phyloP scores from a whole-genome alignment of 495 filamentous ascomycete genomes.

The Podospora sp. region DNA sequence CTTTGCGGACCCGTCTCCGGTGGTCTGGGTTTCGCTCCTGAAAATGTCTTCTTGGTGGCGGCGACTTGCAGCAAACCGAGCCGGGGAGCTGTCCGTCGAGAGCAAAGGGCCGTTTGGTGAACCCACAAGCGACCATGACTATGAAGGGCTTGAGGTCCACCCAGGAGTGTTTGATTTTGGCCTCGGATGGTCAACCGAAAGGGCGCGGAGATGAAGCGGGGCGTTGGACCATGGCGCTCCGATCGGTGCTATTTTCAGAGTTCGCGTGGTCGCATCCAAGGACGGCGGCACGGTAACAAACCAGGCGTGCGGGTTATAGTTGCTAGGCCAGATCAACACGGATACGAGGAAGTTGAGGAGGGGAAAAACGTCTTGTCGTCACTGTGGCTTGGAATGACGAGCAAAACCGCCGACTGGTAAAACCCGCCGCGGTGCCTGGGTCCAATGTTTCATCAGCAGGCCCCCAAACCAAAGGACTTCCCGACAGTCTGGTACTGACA shows the following conservation, averaged over 20 bases:
- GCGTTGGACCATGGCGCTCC: conserved; percentile 2
- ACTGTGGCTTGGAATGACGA: neutral
- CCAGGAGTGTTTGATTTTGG: too few species aligned
- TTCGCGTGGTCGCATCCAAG: neutral
- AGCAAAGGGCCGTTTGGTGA: neutral
- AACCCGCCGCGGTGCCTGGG: neutral
- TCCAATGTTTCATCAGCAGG: neutral
- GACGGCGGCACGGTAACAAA: neutral
- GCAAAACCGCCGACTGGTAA: neutral
- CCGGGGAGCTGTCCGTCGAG: neutral
- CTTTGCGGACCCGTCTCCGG: neutral
- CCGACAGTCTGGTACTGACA: conserved; percentile 7
- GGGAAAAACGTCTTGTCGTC: neutral
- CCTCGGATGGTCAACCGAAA: conserved; percentile 17
- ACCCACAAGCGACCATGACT: neutral
- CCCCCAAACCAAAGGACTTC: neutral
- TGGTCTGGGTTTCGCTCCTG: neutral
- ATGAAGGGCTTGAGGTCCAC: too few species aligned
- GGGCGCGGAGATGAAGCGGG: conserved; percentile 19
- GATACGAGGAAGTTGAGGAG: too few species aligned
- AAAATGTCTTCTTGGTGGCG: too few species aligned
- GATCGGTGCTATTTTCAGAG: neutral
- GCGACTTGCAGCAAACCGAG: too few species aligned
- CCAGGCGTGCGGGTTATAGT: neutral
- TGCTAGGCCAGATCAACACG: too few species aligned